Base-by-base conservation (phyloP, 257 asterid species). In the Lantana camara region DNA sequence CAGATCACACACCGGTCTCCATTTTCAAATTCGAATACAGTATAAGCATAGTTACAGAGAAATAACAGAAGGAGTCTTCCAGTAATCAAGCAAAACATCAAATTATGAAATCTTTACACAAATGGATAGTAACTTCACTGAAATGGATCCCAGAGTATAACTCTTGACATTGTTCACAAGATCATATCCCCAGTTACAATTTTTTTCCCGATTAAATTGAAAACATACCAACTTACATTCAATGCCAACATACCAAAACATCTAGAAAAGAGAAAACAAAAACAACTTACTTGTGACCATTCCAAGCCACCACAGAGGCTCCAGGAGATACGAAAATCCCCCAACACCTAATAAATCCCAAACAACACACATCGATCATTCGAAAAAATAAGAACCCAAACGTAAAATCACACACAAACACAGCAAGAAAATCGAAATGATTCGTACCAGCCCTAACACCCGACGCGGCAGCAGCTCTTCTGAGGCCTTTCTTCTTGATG, bases 221-320 rank as follows among this genome's bases (percentile, higher is more conserved):
- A 35, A 24, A 48, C n/a, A 49, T 0, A 46, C 49, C 7, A 9
- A 14, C 51, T 21, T 20, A 50, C 42, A 50, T 53, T 15, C 13
- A 41, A 61, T 9, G 57, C 22, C 64, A 48, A 59, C 9, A 53
- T 27, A 24, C 15, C 57, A 51, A 45, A 27, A 15, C 46, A 12
- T 48, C 44, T 47, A 21, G 11, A 7, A 30, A 29, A 53, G 15
- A 6, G 19, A 5, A 50, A 24, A 4, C 9, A 23, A 29, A 9
- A 57, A 6, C 35, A 16, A 77, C 96, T 60, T 73, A 88, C 96
- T 85, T n/a, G 97, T 79, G 70, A 80, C 69, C 93, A 91, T 82
- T 60, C 97, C 96, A 55, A 84, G 24, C 97, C 96, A 88, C 95
- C 97, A 91, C 7, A 85, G 90, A 68, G 97, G 96, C 84, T 91